Base-by-base conservation (phyloP, 1,284 basidiomycete genomes). In the Malassezia furfur region DNA sequence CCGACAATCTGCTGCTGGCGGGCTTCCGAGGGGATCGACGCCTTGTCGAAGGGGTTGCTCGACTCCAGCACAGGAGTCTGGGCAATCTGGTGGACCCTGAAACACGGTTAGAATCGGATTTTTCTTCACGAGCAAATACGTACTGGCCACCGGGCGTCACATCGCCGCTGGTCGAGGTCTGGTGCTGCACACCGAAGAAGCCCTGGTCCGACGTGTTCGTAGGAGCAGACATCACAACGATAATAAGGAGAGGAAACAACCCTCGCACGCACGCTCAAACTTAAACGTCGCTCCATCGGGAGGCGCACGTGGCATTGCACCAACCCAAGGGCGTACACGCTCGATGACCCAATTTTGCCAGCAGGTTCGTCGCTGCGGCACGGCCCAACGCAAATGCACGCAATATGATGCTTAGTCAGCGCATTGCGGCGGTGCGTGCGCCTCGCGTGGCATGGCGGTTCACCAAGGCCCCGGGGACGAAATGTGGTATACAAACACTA, bases 1-100 rank as follows among this genome's bases (percentile, higher is more conserved):
- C 70, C 70, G 11, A 72, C 70, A 43, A 72, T 71, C 28, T 69
- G 65, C 57, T 72, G 70, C 43, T 69, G 62, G 22, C 70, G 61
- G 7, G 70, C 70, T 57, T 70, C 68, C 8, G 62, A 22, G 15
- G 68, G 68, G 15, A 70, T 54, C 19, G 57, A 47, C 4, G 52
- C 17, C 48, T 71, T 70, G 50, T 72, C 70, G 25, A 72, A 56
- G 15, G 68, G 70, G 56, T 72, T 72, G 43, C 59, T 55, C 3
- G 63, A 64, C 57, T 72, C 70, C 37, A 72, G 57, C 30, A 65
- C 62, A 38, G 70, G 70, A 2, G 70, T 72, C 50, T 72, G 70
- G 7, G 68, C 65, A 30, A 71, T 70, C 31, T 48, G 50, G 43
- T 45, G 43, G 25, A 45, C 43, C 32, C 43, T 45, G 17, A 1